Conservation (phyloP, 108 stramenopile genomes). For the Mayamaea pseudoterrestris region DNA sequence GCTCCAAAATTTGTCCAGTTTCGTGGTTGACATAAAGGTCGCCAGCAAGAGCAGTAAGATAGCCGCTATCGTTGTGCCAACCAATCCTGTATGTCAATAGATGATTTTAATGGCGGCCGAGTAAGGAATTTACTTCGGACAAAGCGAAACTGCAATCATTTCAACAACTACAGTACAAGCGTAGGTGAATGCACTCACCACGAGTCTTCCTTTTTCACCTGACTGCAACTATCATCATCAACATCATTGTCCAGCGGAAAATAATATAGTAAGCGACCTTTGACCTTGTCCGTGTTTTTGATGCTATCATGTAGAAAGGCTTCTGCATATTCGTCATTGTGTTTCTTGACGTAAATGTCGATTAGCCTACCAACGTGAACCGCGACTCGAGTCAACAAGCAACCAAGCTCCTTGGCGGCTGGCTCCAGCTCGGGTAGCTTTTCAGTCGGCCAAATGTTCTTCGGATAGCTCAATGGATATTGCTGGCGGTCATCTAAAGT, state of each 20-base stretch:
- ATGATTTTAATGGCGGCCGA: too few relatives aligned
- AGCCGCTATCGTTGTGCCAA: constrained; percentile 89
- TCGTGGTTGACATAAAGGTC: constrained; percentile 72
- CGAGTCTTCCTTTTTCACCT: constrained; percentile 31
- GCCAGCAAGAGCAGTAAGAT: constrained; percentile 81
- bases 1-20: constrained; percentile 35
- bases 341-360: constrained; percentile 30
- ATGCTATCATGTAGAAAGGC: constrained; percentile 35
- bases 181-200: too few relatives aligned
- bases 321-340: constrained; percentile 22
- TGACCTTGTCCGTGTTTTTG: constrained; percentile 74
- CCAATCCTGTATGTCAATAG: too few relatives aligned
- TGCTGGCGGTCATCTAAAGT: constrained; percentile 50
- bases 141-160: too few relatives aligned
- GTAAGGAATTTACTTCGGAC: too few relatives aligned
- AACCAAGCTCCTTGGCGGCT: constrained; percentile 49
- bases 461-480: constrained; percentile 78
- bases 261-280: constrained; percentile 86
- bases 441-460: constrained; percentile 75
- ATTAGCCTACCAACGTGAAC: constrained; percentile 49
- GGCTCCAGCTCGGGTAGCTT: constrained; percentile 40
- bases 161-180: too few relatives aligned
- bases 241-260: constrained; percentile 46
- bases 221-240: not conserved
- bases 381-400: constrained; percentile 61